Base-by-base conservation (phyloP, 2,329 filamentous ascomycete genomes). In the Fusarium bulbicola region DNA sequence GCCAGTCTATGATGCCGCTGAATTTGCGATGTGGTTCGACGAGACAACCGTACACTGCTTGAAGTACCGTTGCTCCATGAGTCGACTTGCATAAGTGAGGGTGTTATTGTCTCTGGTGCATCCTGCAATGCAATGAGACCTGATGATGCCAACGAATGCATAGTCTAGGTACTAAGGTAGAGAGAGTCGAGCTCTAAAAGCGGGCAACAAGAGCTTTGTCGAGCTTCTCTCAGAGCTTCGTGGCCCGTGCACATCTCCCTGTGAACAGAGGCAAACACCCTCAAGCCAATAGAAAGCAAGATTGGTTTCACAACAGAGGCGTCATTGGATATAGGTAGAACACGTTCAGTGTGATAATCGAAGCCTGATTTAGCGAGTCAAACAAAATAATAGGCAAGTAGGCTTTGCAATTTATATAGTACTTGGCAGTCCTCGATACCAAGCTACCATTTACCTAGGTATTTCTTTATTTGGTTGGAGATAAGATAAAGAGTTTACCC, bases 161-260 rank as follows among this genome's bases (percentile, higher is more conserved):
- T 40, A 28, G 10, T 21, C 15, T n/a, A 49, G 30, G 28, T n/a
- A 24, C 43, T 7, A 10, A 46, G 26, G 32, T 26, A 16, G 34
- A 53, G 18, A 14, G 34, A 28, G 34, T 6, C 14, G 20, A 63
- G 53, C 60, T 58, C 18, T 40, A 30, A 59, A 49, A 63, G 34
- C 14, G 52, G 53, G n/a, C 21, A 47, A 36, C 28, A 34, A 45
- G 34, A 68, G 62, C 62, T 68, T 26, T 24, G 42, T 20, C 32
- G 24, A 59, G 56, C 42, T 50, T 50, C 56, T 47, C 46, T 39
- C 34, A 42, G 47, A 49, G 64, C 63, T 59, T n/a, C 9, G 15
- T 75, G 75, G 75, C 43, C 74, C 72, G 73, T 77, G 75, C 75
- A 61, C 71, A 73, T 77, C 67, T 54, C 73, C 74, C 73, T 73